Conservation (phyloP, 306 rosid genomes). For the Cucumis cinereus region DNA sequence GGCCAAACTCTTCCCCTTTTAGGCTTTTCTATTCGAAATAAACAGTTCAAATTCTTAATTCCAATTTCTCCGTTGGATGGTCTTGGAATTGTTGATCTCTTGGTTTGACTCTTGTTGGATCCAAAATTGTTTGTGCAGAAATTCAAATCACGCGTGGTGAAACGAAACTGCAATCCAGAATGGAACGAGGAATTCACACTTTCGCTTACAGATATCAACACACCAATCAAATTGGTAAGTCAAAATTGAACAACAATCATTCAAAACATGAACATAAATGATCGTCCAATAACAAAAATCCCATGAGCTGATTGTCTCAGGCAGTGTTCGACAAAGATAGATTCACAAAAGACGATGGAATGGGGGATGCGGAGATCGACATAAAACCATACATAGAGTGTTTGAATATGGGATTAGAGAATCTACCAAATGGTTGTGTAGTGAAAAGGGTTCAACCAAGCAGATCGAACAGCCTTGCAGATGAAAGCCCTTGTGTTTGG, state of each 20-base stretch:
- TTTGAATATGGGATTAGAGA: conserved; percentile 25
- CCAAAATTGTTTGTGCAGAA: conserved; percentile 25
- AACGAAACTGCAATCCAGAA: conserved; percentile 48
- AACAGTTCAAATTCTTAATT: background rate
- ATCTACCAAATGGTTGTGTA: conserved; percentile 49
- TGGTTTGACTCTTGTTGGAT: background rate
- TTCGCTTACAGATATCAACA: conserved; percentile 23
- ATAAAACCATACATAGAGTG: conserved; percentile 47
- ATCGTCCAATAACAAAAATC: too few relatives aligned
- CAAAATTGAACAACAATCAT: background rate
- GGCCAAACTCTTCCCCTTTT: background rate
- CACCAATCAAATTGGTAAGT: conserved; percentile 48
- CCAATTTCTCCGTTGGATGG: background rate
- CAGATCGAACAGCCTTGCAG: conserved; percentile 39
- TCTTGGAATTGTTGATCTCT: background rate
- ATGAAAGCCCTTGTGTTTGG: conserved; percentile 65
- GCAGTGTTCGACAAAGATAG: conserved; percentile 64
- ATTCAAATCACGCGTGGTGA: conserved; percentile 46
- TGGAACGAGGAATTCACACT: conserved; percentile 88
- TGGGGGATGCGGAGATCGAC: conserved; percentile 82
- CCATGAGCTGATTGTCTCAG: conserved; percentile 11
- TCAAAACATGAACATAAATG: background rate
- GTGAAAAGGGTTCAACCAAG: conserved; percentile 47
- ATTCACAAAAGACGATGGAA: conserved; percentile 50
- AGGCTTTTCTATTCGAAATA: background rate